Evolutionary conservation across 345 rosid species (phyloP).

Genomic region (Syzygium oleosum): DNA sequence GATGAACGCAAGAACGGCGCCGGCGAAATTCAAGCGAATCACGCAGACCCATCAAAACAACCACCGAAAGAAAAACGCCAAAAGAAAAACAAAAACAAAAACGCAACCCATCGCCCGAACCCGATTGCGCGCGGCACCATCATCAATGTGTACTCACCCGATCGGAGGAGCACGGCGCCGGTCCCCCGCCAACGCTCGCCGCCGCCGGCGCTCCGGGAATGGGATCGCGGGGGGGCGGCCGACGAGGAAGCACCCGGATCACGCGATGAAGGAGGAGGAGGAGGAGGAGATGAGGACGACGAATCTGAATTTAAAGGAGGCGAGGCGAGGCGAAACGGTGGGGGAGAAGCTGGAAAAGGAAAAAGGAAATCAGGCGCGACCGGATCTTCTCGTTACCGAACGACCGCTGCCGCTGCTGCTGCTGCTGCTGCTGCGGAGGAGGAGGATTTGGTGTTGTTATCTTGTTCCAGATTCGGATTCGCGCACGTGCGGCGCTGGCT

Average conservation of each 20-base stretch:
- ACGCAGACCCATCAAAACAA: too few relatives aligned
- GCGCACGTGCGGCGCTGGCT: not conserved
- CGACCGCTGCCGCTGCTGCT: accelerated
- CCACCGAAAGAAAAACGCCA: too few relatives aligned
- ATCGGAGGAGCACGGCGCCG: not conserved
- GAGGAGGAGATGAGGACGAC: not conserved
- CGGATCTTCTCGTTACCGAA: not conserved
- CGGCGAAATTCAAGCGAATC: too few relatives aligned
- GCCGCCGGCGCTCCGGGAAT: too few relatives aligned
- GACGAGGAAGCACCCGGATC: not conserved
- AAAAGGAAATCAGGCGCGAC: not conserved
- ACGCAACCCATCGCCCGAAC: too few relatives aligned
- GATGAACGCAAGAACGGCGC: not conserved
- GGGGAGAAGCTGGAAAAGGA: not conserved
- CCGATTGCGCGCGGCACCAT: not conserved
- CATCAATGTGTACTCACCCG: not conserved
- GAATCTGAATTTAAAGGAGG: too few relatives aligned
- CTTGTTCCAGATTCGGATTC: not conserved
- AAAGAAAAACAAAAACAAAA: too few relatives aligned
- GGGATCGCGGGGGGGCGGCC: not conserved
- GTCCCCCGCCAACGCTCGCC: not conserved
- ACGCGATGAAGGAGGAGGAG: not conserved
- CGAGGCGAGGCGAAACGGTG: not conserved
- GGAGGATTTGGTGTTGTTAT: not conserved
- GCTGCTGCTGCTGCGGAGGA: not conserved